Percentiles rank a stretch among this genome's conserved stretches.
Evolutionary conservation across 2,329 filamentous ascomycete genomes (phyloP).

Genomic region (Claviceps lovelessii): DNA sequence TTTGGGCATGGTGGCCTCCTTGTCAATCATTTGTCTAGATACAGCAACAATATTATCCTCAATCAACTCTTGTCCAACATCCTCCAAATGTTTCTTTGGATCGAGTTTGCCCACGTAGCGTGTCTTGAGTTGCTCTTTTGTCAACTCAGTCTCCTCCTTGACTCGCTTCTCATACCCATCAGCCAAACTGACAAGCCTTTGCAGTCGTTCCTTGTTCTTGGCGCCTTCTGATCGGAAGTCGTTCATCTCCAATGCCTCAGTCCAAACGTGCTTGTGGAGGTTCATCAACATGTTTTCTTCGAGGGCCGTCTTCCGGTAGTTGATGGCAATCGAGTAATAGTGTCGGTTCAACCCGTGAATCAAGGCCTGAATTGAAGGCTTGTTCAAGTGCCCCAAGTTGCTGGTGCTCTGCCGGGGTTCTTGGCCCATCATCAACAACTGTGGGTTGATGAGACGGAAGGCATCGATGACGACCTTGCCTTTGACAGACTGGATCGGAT

Average conservation of each 20-base stretch:
- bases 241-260: slow-evolving; percentile 90
- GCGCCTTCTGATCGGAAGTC: slow-evolving; percentile 78
- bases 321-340: slow-evolving; percentile 98
- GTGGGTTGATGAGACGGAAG: slow-evolving; percentile 95
- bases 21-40: slow-evolving; percentile 98
- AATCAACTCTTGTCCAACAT: slow-evolving; percentile 89
- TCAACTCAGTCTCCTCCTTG: slow-evolving; percentile 95
- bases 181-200: slow-evolving; percentile 75
- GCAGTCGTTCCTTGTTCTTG: slow-evolving; percentile 75
- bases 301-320: slow-evolving; percentile 91
- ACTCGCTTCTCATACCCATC: slow-evolving; percentile 98
- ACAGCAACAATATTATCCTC: slow-evolving; percentile 99
- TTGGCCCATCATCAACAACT: slow-evolving; percentile 94
- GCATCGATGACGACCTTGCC: slow-evolving; percentile 99
- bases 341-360: slow-evolving; percentile 97
- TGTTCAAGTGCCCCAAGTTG: slow-evolving; percentile 95
- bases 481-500: slow-evolving; percentile 98
- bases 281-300: slow-evolving; percentile 99
- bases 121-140: slow-evolving; percentile 95
- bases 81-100: slow-evolving; percentile 97
- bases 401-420: slow-evolving; percentile 96
- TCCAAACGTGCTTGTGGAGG: slow-evolving; percentile 98
- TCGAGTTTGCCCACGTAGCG: slow-evolving; percentile 98
- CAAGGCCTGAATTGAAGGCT: slow-evolving; percentile 97
- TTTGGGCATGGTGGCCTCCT: slow-evolving; percentile 84